phyloP scores from a whole-genome alignment of 805 yeast species.

The Diddensiella santjacobensis region DNA sequence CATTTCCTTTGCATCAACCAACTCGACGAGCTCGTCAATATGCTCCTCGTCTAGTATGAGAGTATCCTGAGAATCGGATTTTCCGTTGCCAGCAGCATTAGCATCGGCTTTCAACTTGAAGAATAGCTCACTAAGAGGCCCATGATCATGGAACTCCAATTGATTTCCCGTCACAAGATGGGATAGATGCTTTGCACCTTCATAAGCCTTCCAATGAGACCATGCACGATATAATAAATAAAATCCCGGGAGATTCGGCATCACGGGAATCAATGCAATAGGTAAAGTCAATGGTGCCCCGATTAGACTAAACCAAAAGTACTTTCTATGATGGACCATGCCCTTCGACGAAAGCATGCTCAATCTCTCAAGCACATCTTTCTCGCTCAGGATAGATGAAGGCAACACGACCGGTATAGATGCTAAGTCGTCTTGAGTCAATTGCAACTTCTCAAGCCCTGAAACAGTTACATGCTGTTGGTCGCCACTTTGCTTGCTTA shows the following conservation, averaged over 20 bases:
- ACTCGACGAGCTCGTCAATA: slow-evolving; percentile 43
- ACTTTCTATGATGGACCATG: slow-evolving; percentile 50
- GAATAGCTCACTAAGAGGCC: slow-evolving; percentile 12
- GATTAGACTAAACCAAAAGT: slow-evolving; percentile 49
- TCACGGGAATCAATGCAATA: slow-evolving; percentile 71
- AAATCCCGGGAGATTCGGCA: slow-evolving; percentile 91
- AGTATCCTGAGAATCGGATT: too few species aligned
- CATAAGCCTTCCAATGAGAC: slow-evolving; percentile 74
- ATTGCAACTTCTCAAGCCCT: slow-evolving; percentile 20
- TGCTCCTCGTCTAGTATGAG: slow-evolving; percentile 42
- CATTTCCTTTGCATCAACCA: slow-evolving; percentile 37
- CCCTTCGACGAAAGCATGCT: slow-evolving; percentile 42
- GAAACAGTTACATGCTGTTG: slow-evolving; percentile 22
- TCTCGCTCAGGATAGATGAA: slow-evolving; percentile 31
- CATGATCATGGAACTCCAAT: slow-evolving; percentile 26
- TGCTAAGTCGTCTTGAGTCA: slow-evolving; percentile 25
- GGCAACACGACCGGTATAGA: slow-evolving; percentile 48
- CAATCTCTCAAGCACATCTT: slow-evolving; percentile 39
- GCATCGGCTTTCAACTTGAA: neutral
- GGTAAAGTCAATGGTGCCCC: slow-evolving; percentile 79
- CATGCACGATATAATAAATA: slow-evolving; percentile 76
- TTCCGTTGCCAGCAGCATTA: neutral
- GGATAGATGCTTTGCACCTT: slow-evolving; percentile 68
- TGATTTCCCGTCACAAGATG: slow-evolving; percentile 48
- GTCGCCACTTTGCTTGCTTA: slow-evolving; percentile 32